These are phyloP conservation scores for Nakazawaea anatomiae DNA, from an alignment of 805 yeast species.

Conservation along the genomic window DNA sequence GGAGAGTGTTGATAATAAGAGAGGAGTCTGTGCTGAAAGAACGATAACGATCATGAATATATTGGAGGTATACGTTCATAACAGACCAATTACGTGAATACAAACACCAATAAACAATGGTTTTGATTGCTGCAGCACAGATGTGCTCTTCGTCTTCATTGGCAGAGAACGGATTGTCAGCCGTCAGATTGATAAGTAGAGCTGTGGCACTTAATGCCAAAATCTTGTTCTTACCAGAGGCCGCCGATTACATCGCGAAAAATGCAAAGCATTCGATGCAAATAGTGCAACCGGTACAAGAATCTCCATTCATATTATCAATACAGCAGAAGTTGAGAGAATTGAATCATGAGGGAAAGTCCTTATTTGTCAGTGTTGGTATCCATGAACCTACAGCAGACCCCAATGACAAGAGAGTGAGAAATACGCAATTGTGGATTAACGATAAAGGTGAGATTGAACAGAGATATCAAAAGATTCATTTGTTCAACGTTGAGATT, in stretches of 20 bases:
- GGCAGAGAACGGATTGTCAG: constrained; percentile 52
- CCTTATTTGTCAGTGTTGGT: constrained; percentile 73
- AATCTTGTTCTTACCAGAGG: constrained; percentile 86
- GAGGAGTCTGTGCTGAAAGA: too few species aligned
- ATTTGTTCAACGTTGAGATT: constrained; percentile 84
- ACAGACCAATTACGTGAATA: neutral
- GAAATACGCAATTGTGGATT: constrained; percentile 72
- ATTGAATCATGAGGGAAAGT: constrained; percentile 31
- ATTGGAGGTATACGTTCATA: too few species aligned
- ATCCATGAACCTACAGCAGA: constrained; percentile 71
- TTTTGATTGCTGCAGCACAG: constrained; percentile 79
- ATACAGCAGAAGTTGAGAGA: constrained; percentile 40
- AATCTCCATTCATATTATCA: constrained; percentile 34
- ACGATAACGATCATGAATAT: too few species aligned
- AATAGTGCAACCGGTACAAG: constrained; percentile 44
- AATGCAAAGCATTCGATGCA: constrained; percentile 58
- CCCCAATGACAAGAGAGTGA: constrained; percentile 37
- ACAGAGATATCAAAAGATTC: constrained; percentile 77
- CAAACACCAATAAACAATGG: constrained; percentile 28
- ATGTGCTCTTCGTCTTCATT: constrained; percentile 68
- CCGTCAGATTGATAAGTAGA: constrained; percentile 49
- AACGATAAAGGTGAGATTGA: constrained; percentile 56
- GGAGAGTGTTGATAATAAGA: too few species aligned
- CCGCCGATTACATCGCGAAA: constrained; percentile 79
- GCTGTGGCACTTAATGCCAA: constrained; percentile 60